These are phyloP conservation scores for Aspergillus sparsus DNA, from an alignment of 495 filamentous ascomycete genomes.

Conservation along the genomic window DNA sequence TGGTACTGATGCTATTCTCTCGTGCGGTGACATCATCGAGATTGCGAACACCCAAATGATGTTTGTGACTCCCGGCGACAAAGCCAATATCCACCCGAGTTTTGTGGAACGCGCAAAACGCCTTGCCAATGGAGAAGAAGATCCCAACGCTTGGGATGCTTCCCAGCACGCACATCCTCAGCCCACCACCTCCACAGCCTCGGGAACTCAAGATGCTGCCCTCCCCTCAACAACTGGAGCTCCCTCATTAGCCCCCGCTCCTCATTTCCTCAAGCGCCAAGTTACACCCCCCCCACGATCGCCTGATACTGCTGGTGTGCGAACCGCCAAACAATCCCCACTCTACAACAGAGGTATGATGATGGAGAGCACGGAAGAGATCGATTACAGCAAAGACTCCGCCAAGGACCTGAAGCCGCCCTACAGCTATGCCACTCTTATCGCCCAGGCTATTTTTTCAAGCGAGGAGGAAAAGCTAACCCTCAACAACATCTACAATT, in stretches of 20 bases:
- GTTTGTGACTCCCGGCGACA: constrained; percentile 80
- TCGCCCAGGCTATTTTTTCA: constrained; percentile 89
- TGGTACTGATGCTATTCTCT: constrained; percentile 62
- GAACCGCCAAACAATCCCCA: constrained; percentile 58
- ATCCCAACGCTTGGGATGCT: constrained; percentile 38
- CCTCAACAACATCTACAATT: constrained; percentile 85
- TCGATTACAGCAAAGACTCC: constrained; percentile 82
- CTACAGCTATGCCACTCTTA: constrained; percentile 95
- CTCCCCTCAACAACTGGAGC: constrained; percentile 37
- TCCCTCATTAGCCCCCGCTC: constrained; percentile 65
- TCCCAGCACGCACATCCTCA: constrained; percentile 44
- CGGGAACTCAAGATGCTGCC: constrained; percentile 28
- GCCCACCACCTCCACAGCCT: constrained; percentile 14
- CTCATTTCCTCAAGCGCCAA: constrained; percentile 67
- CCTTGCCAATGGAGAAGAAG: constrained; percentile 48
- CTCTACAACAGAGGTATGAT: constrained; percentile 67
- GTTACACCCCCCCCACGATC: constrained; percentile 64
- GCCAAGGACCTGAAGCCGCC: constrained; percentile 89
- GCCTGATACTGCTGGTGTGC: constrained; percentile 43
- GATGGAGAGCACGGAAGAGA: constrained; percentile 72
- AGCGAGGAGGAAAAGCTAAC: constrained; percentile 84
- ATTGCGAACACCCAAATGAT: constrained; percentile 95
- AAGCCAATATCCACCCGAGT: constrained; percentile 58
- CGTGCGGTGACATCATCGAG: constrained; percentile 85
- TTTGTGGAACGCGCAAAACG: constrained; percentile 54